These are phyloP conservation scores for Penicillium chermesinum DNA, from an alignment of 495 filamentous ascomycete species.

Conservation along the genomic window DNA sequence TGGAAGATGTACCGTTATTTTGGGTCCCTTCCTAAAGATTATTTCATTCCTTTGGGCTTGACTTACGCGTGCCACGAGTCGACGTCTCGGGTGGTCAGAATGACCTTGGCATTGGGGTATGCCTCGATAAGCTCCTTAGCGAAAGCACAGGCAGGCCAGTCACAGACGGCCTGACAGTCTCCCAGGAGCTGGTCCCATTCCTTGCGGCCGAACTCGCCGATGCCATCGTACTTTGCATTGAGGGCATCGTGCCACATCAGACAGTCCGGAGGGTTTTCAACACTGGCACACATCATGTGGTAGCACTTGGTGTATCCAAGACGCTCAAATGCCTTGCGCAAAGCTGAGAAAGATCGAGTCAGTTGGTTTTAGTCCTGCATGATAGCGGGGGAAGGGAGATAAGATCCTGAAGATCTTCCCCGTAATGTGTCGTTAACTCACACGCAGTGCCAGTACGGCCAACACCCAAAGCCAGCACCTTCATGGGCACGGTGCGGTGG, in stretches of 20 bases:
- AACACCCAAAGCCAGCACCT: slow-evolving; percentile 58
- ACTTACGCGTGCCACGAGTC: slow-evolving; percentile 52
- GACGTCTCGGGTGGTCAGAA: slow-evolving; percentile 57
- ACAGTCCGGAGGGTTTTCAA: slow-evolving; percentile 56
- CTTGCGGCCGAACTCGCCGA: slow-evolving; percentile 55
- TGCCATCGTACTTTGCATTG: slow-evolving; percentile 58
- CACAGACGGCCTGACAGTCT: slow-evolving; percentile 60
- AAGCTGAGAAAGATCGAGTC: slow-evolving; percentile 35
- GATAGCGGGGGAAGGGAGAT: background rate
- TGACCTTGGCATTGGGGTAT: slow-evolving; percentile 66
- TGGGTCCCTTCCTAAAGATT: background rate
- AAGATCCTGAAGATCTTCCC: background rate
- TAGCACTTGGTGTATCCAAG: slow-evolving; percentile 59
- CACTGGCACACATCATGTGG: slow-evolving; percentile 61
- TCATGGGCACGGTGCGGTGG: slow-evolving; percentile 60
- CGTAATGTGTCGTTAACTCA: slow-evolving; percentile 28
- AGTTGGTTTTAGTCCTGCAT: slow-evolving; percentile 4
- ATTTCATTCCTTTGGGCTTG: background rate
- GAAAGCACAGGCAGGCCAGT: slow-evolving; percentile 62
- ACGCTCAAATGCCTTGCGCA: slow-evolving; percentile 53
- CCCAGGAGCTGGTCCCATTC: slow-evolving; percentile 66
- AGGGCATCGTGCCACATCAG: slow-evolving; percentile 62
- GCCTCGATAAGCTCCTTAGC: slow-evolving; percentile 63
- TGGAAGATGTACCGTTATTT: no score
- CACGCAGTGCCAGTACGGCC: slow-evolving; percentile 65